Conservation (phyloP, 1,139 yeast species). For the Geotrichum citri-aurantii region DNA sequence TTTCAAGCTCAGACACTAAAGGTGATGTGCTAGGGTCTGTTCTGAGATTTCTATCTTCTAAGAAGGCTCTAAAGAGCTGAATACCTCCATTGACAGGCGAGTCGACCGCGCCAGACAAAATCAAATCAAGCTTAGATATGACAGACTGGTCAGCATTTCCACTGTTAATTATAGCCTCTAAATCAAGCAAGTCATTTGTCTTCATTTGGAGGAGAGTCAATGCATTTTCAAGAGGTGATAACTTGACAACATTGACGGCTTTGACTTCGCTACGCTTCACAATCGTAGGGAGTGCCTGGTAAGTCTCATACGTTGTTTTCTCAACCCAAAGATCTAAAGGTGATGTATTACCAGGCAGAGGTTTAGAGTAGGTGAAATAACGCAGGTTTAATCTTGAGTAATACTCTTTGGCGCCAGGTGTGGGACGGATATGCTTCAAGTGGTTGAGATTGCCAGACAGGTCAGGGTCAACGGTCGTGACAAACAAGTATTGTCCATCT, state of each 20-base stretch:
- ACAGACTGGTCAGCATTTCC: constrained; percentile 46
- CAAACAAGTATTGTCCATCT: constrained; percentile 69
- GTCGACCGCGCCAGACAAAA: constrained; percentile 81
- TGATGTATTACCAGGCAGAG: constrained; percentile 68
- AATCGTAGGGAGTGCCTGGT: constrained; percentile 75
- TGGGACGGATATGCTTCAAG: constrained; percentile 16
- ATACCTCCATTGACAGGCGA: constrained; percentile 93
- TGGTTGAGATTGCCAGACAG: not conserved
- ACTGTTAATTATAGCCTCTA: constrained; percentile 54
- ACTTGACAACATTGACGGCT: constrained; percentile 43
- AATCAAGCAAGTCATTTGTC: constrained; percentile 63
- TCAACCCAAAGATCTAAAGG: constrained; percentile 83
- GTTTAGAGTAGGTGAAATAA: constrained; percentile 61
- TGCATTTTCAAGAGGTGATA: constrained; percentile 83
- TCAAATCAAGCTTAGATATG: constrained; percentile 57
- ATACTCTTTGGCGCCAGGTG: constrained; percentile 31
- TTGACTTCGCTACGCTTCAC: constrained; percentile 79
- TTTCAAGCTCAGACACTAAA: constrained; percentile 47
- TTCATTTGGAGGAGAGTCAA: constrained; percentile 58
- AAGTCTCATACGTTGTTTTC: constrained; percentile 73
- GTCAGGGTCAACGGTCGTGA: constrained; percentile 66
- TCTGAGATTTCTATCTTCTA: constrained; percentile 39
- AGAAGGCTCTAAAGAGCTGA: constrained; percentile 71
- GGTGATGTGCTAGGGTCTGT: constrained; percentile 36
- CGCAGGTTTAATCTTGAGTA: constrained; percentile 52